These are phyloP conservation scores for Phytopythium delawarense DNA, from an alignment of 352 stramenopile genomes.

Conservation along the genomic window DNA sequence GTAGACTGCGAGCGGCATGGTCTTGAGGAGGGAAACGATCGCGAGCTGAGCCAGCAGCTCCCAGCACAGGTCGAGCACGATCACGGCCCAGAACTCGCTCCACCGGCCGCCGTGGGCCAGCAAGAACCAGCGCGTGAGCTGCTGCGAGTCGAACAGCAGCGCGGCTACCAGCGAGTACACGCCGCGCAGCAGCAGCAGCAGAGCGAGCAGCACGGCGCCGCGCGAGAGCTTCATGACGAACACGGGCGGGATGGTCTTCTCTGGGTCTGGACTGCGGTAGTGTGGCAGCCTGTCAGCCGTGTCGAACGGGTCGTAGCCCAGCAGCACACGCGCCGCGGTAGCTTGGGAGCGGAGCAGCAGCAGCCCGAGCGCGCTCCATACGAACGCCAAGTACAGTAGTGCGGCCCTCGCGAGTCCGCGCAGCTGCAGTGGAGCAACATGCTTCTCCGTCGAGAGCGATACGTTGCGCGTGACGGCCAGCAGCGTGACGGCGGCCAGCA, in stretches of 20 bases:
- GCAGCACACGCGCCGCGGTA: conserved; percentile 16
- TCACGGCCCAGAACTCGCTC: conserved; percentile 1
- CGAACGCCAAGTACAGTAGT: conserved; percentile 19
- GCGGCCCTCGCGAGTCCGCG: conserved; percentile 14
- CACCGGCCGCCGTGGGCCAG: background rate
- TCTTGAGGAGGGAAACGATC: conserved; percentile 4
- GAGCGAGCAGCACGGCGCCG: background rate
- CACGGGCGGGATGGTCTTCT: conserved; percentile 3
- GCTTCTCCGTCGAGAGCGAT: background rate
- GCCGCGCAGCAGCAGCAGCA: conserved; percentile 4
- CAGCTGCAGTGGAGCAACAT: background rate
- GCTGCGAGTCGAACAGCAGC: background rate
- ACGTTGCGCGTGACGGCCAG: conserved; percentile 6
- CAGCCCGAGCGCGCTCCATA: conserved; percentile 19
- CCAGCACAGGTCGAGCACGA: conserved; percentile 5
- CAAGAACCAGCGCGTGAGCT: conserved; percentile 6
- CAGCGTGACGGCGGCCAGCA: conserved; percentile 14
- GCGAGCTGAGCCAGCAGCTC: conserved; percentile 2
- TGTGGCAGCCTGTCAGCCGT: conserved; percentile 2
- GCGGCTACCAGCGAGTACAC: conserved; percentile 1
- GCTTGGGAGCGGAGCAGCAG: conserved; percentile 19
- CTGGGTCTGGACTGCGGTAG: background rate
- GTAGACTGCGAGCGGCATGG: conserved; percentile 7
- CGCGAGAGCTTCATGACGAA: conserved; percentile 5
- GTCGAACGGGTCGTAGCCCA: conserved; percentile 11